A percentile compares a stretch with the other conserved stretches of the same genome.
phyloP scores from a whole-genome alignment of 345 rosid species.

The Adansonia digitata region DNA sequence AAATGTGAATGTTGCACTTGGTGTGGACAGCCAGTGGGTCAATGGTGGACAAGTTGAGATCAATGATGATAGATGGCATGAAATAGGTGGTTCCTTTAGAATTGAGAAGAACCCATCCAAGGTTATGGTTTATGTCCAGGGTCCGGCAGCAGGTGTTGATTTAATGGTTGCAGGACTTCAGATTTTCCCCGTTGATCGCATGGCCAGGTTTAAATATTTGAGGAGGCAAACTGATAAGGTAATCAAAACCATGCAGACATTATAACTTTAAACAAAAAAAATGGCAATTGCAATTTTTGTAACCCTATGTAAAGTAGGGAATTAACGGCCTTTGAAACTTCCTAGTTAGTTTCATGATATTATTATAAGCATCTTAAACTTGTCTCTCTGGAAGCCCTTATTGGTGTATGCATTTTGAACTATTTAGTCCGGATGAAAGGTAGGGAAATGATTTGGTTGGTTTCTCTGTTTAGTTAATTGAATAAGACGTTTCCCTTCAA shows the following conservation, averaged over 20 bases:
- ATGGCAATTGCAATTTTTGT: too few species aligned
- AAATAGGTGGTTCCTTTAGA: slow-evolving; percentile 84
- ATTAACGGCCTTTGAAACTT: too few species aligned
- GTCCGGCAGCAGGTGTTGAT: slow-evolving; percentile 74
- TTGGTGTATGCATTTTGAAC: neutral
- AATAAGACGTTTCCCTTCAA: neutral
- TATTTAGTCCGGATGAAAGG: neutral
- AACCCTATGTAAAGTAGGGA: too few species aligned
- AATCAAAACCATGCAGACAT: neutral
- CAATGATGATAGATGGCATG: slow-evolving; percentile 73
- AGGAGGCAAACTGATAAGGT: slow-evolving; percentile 68
- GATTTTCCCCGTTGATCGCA: slow-evolving; percentile 67
- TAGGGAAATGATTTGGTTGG: neutral
- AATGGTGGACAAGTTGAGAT: slow-evolving; percentile 90
- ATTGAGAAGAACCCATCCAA: slow-evolving; percentile 78
- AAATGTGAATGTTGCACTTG: slow-evolving; percentile 77
- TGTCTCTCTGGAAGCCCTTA: neutral
- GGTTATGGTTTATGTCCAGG: slow-evolving; percentile 82
- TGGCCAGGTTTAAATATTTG: slow-evolving; percentile 56
- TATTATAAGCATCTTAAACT: neutral
- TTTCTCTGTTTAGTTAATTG: neutral
- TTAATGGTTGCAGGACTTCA: slow-evolving; percentile 81
- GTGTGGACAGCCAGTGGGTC: slow-evolving; percentile 86
- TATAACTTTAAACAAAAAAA: neutral
- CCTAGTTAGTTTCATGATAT: too few species aligned